A percentile compares a stretch with the other conserved stretches of the same genome.
phyloP scores from a whole-genome alignment of 805 yeast genomes.

The Metschnikowia orientalis region DNA sequence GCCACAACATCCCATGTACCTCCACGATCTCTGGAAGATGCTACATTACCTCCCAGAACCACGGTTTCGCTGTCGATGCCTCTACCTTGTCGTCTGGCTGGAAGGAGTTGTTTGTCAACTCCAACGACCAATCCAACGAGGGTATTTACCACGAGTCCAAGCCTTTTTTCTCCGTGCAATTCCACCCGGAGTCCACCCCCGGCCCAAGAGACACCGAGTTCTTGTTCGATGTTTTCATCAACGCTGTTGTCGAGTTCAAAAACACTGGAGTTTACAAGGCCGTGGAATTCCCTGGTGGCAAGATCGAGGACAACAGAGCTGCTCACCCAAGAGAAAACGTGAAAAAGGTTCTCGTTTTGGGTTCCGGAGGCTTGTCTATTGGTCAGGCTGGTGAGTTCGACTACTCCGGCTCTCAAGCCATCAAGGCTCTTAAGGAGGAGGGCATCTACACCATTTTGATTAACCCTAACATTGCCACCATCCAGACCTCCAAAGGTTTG shows the following conservation, averaged over 20 bases:
- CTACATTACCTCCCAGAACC: conserved; percentile 98
- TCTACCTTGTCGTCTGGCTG: conserved; percentile 71
- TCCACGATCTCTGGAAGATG: conserved; percentile 88
- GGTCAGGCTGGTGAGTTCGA: conserved; percentile 99
- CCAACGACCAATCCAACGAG: conserved; percentile 97
- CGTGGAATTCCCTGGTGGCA: conserved; percentile 90
- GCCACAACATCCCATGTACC: conserved; percentile 96
- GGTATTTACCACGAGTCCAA: conserved; percentile 88
- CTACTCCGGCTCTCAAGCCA: conserved; percentile 98
- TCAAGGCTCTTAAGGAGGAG: conserved; percentile 96
- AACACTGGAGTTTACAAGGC: conserved; percentile 57
- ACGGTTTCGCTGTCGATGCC: conserved; percentile 95
- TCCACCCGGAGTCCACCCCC: conserved; percentile 98
- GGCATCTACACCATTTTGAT: conserved; percentile 94
- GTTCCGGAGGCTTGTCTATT: conserved; percentile 97
- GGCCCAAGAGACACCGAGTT: conserved; percentile 99
- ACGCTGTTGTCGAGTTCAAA: conserved; percentile 68
- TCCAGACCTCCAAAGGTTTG: conserved; percentile 94
- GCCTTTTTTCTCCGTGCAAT: conserved; percentile 96
- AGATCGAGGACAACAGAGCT: conserved; percentile 63
- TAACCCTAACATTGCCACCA: conserved; percentile 97
- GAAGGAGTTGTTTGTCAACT: conserved; percentile 92
- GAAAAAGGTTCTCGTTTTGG: conserved; percentile 89
- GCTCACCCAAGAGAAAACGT: conserved; percentile 76
- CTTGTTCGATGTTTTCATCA: conserved; percentile 87